A percentile compares a stretch with the other conserved stretches of the same genome.
Evolutionary conservation across 805 yeast genomes (phyloP).

Genomic region (Metschnikowia aberdeeniae): DNA sequence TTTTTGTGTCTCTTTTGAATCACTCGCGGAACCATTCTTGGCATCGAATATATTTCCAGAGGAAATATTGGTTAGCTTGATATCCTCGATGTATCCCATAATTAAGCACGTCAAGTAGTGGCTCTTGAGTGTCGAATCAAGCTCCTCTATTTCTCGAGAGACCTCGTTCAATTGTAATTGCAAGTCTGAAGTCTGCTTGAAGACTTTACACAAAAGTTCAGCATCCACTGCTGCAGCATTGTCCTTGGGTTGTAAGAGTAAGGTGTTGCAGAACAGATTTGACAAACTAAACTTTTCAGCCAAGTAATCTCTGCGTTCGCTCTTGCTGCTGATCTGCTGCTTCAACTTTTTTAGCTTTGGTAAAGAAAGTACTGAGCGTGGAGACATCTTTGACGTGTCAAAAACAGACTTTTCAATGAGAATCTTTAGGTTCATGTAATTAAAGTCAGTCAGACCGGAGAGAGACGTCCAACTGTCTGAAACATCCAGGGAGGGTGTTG

Average conservation of each 20-base stretch:
- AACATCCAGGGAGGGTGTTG: slow-evolving; percentile 19
- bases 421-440: slow-evolving; percentile 38
- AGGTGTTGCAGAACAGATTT: slow-evolving; percentile 30
- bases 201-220: slow-evolving; percentile 25
- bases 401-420: slow-evolving; percentile 44
- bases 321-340: slow-evolving; percentile 25
- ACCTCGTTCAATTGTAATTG: slow-evolving; percentile 27
- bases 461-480: slow-evolving; percentile 12
- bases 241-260: slow-evolving; percentile 18
- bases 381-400: slow-evolving; percentile 33
- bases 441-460: slow-evolving; percentile 18
- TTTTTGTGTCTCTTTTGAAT: slow-evolving; percentile 4
- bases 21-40: neutral
- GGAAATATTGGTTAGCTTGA: slow-evolving; percentile 19
- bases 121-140: slow-evolving; percentile 27
- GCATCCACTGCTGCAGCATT: slow-evolving; percentile 25
- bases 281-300: slow-evolving; percentile 28
- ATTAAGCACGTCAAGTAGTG: slow-evolving; percentile 45
- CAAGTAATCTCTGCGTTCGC: slow-evolving; percentile 29
- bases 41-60: slow-evolving; percentile 7
- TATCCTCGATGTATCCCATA: slow-evolving; percentile 46
- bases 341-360: slow-evolving; percentile 26
- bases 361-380: slow-evolving; percentile 31
- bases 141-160: slow-evolving; percentile 26
- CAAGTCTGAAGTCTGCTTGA: slow-evolving; percentile 29